Base-by-base conservation (phyloP, 495 filamentous ascomycete genomes). In the Penicillium crystallinum region DNA sequence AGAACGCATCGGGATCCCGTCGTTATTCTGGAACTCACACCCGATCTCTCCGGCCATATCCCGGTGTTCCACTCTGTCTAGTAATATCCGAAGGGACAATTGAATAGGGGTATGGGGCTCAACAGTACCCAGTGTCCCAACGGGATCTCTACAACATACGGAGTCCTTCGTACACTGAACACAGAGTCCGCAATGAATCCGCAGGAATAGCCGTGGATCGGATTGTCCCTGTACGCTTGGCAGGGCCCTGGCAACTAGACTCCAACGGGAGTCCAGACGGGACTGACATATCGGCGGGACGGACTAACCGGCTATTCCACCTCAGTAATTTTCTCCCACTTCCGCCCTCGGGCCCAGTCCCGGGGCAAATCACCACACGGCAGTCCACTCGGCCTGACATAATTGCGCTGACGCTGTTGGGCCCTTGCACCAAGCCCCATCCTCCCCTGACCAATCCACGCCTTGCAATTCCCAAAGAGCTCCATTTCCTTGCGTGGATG, bases 1-100 rank as follows among this genome's bases (percentile, higher is more conserved):
- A 68, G 57, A 64, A 66, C 45, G 23, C 43, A 11, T 63, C 65
- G 63, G 58, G 55, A 56, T 50, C 46, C 30, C 18, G 19, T 33
- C 29, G 29, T 12, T 23, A 29, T 31, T 5, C 44, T 31, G 52
- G 39, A 23, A 27, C 19, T 25, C 18, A 15, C 23, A 22, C 3
- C 30, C 44, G 17, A 34, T 11, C 6, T 41, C 19, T 22, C 17
- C 3, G 33, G 45, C 19, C 23, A 42, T 56, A 27, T 35, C 18
- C 29, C 30, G 29, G 38, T n/a, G 17, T 36, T n/a, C n/a, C n/a
- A n/a, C n/a, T n/a, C n/a, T n/a, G n/a, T n/a, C n/a, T n/a, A n/a
- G n/a, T n/a, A n/a, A n/a, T n/a, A n/a, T n/a, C n/a, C n/a, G n/a
- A n/a, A n/a, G n/a, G n/a, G n/a, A n/a, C n/a, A n/a, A n/a, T n/a